Base-by-base conservation (phyloP, 208 protist genomes). In the Acanthamoeba lenticulata region DNA sequence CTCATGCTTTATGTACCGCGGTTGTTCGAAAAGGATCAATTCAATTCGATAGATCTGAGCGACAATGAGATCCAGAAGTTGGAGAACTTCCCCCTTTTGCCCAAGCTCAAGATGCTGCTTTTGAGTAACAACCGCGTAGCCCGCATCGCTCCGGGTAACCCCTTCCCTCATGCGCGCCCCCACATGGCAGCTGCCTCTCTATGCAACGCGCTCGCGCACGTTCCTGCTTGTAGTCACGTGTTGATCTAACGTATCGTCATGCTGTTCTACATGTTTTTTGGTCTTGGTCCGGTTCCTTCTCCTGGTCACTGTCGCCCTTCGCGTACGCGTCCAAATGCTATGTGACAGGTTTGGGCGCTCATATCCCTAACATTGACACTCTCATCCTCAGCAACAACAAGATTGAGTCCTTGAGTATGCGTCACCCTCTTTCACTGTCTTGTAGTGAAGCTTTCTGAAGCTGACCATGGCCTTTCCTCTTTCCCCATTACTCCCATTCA, bases 31-130 rank as follows among this genome's bases (percentile, higher is more conserved):
- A 44, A 96, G 95, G 97, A 98, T 85, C 97, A 98, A 93, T 98
- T 98, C 69, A 97, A 98, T 94, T 79, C 96, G 9, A 98, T 98
- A 47, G 97, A 98, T 94, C 94, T 98, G 32, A 96, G 95, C 38
- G 96, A 98, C 91, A 98, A 98, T 94, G 95, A 97, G 42, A 97
- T 98, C 27, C 89, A 86, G 27, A 94, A 94, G 91, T 45, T 98
- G 11, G 98, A 98, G 32, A 97, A 97, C 72, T 97, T 98, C 81
- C 96, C 98, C 19, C 32, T 94, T 9, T 88, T 98, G 11, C 94
- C 94, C n/a, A 77, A 97, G 47, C 89, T 98, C n/a, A 96, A 95
- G 60, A 96, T 95, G n/a, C 65, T 98, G 2, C 90, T 98, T 3
- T 36, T 98, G 19, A 95, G 81, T 62, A 98, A 98, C 89, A 98